Evolutionary conservation across 169 alveolate genomes (phyloP).

Genomic region (Plasmodium blacklocki): DNA sequence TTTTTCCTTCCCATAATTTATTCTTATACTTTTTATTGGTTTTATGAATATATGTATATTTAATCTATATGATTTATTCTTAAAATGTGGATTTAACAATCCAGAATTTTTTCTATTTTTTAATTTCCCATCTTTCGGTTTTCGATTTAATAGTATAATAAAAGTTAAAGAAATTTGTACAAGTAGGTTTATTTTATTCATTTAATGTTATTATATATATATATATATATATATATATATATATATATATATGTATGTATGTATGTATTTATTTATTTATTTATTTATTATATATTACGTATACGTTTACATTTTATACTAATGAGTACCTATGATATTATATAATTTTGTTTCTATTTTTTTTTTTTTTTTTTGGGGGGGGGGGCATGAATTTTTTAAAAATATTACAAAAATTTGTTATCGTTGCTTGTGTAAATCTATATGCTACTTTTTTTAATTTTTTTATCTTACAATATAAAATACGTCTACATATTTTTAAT

Average conservation of each 20-base stretch:
- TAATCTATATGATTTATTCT: not conserved
- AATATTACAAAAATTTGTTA: no score
- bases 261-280: not conserved
- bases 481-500: no score
- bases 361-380: no score
- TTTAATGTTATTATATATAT: slow-evolving; percentile 6
- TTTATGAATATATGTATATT: no score
- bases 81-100: not conserved
- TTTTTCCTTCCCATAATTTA: not conserved
- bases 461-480: not conserved
- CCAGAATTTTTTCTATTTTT: slow-evolving; percentile 24
- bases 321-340: not conserved
- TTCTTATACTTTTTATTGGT: no score
- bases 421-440: not conserved
- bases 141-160: slow-evolving; percentile 10
- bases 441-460: not conserved
- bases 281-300: not conserved
- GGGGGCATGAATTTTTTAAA: no score
- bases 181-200: slow-evolving; percentile 25
- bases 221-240: not conserved
- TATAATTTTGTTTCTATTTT: no score
- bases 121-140: not conserved
- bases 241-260: not conserved
- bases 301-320: not conserved
- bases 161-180: slow-evolving; percentile 19